Evolutionary conservation across 2,329 filamentous ascomycete species (phyloP).

Genomic region (Nectriaceae sp.): DNA sequence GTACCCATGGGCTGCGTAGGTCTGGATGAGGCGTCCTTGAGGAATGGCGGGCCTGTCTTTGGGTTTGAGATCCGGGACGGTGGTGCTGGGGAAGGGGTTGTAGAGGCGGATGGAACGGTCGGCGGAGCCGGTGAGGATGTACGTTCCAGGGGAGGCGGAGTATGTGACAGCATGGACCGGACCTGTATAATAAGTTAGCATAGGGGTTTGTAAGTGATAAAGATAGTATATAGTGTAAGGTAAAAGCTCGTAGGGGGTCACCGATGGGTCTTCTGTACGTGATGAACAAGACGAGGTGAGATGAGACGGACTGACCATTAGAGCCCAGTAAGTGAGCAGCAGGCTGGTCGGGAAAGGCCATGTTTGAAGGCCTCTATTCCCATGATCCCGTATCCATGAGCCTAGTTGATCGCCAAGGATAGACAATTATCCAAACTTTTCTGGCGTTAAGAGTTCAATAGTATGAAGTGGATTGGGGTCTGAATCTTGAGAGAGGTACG

Average conservation of each 20-base stretch:
- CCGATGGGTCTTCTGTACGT: background rate
- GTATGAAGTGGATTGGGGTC: no score
- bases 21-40: constrained; percentile 73
- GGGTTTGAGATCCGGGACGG: constrained; percentile 29
- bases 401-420: no score
- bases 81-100: constrained; percentile 65
- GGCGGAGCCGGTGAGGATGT: constrained; percentile 81
- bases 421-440: no score
- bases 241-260: no score
- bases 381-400: constrained; percentile 23
- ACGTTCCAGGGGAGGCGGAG: constrained; percentile 71
- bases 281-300: background rate
- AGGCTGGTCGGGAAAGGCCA: constrained; percentile 51
- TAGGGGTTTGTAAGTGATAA: background rate
- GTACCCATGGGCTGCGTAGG: constrained; percentile 88
- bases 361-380: constrained; percentile 24
- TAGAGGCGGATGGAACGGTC: constrained; percentile 86
- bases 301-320: constrained; percentile 47
- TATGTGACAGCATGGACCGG: constrained; percentile 74
- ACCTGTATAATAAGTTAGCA: constrained; percentile 44
- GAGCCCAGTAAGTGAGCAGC: constrained; percentile 59
- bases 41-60: constrained; percentile 36
- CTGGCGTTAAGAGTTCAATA: no score
- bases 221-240: background rate
- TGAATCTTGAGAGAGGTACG: no score